Evolutionary conservation across 73 alveolate species (phyloP).

Genomic region (Strombidium stylifer): DNA sequence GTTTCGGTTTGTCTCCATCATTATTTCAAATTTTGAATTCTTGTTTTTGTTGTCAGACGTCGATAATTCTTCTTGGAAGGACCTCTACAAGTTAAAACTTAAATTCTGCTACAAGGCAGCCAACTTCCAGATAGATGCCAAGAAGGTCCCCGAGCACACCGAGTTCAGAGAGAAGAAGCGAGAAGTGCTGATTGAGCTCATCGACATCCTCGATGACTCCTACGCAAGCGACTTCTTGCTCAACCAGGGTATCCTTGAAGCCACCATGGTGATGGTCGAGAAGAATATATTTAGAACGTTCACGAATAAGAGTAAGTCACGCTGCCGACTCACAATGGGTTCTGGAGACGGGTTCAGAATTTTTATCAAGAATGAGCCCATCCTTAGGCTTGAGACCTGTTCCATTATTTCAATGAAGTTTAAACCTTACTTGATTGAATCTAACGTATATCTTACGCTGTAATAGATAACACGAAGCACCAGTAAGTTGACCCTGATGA

Average conservation of each 20-base stretch:
- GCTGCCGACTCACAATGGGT: too few species aligned
- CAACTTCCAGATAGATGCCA: slow-evolving; percentile 50
- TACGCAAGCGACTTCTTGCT: slow-evolving; percentile 9
- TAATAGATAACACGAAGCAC: slow-evolving; percentile 12
- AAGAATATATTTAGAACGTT: slow-evolving; percentile 65
- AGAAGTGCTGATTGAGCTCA: slow-evolving; percentile 43
- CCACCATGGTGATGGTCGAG: slow-evolving; percentile 38
- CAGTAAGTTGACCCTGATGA: slow-evolving; percentile 55
- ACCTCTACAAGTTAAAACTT: slow-evolving; percentile 37
- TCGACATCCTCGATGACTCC: slow-evolving; percentile 45
- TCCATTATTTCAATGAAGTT: too few species aligned
- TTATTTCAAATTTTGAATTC: too few species aligned
- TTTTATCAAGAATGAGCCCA: too few species aligned
- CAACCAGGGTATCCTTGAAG: slow-evolving; percentile 22
- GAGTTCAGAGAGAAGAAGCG: slow-evolving; percentile 51
- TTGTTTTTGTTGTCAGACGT: too few species aligned
- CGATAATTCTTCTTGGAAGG: too few species aligned
- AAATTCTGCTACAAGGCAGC: slow-evolving; percentile 27
- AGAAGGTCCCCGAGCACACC: slow-evolving; percentile 39
- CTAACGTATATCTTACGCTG: too few species aligned
- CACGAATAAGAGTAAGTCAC: slow-evolving; percentile 15
- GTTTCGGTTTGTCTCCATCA: too few species aligned
- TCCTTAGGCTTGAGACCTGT: too few species aligned
- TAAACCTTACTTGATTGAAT: too few species aligned
- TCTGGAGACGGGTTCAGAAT: too few species aligned